A percentile compares a stretch with the other conserved stretches of the same genome.
Evolutionary conservation across 805 yeast species (phyloP).

Genomic region (Saccharomyces mikatae): DNA sequence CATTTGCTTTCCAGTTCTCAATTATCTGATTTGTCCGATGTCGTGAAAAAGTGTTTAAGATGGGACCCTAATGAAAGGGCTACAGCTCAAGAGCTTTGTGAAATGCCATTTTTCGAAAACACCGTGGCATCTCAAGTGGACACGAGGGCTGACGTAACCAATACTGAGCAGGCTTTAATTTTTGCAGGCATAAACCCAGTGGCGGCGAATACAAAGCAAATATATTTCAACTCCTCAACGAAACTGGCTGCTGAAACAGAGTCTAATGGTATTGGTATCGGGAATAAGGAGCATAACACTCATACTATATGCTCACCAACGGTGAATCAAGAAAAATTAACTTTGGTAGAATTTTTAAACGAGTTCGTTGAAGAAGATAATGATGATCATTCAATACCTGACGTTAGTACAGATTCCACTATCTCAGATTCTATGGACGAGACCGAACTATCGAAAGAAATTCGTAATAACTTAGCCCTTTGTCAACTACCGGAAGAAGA

Average conservation of each 20-base stretch:
- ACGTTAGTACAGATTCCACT: constrained; percentile 9
- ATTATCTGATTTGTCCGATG: constrained; percentile 31
- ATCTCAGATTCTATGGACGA: constrained; percentile 10
- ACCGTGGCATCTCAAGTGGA: constrained; percentile 23
- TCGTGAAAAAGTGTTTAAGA: constrained; percentile 42
- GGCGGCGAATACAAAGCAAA: constrained; percentile 4
- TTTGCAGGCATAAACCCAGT: constrained; percentile 15
- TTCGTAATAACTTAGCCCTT: constrained; percentile 13
- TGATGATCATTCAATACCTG: not conserved
- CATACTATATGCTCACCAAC: not conserved
- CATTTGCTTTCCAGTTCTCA: constrained; percentile 40
- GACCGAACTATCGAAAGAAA: constrained; percentile 11
- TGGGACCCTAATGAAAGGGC: constrained; percentile 77
- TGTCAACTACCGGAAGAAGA: constrained; percentile 10
- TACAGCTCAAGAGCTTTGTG: constrained; percentile 40
- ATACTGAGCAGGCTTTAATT: constrained; percentile 20
- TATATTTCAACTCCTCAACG: constrained; percentile 8
- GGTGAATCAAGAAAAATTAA: constrained; percentile 1
- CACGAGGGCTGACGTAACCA: constrained; percentile 6
- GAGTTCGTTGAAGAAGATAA: constrained; percentile 1
- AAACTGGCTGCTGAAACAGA: not conserved
- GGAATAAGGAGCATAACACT: not conserved
- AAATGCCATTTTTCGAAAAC: constrained; percentile 47
- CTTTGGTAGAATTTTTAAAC: constrained; percentile 4
- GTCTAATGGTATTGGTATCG: not conserved